phyloP scores from a whole-genome alignment of 2,329 filamentous ascomycete genomes.

The Penicillium corylophilum region DNA sequence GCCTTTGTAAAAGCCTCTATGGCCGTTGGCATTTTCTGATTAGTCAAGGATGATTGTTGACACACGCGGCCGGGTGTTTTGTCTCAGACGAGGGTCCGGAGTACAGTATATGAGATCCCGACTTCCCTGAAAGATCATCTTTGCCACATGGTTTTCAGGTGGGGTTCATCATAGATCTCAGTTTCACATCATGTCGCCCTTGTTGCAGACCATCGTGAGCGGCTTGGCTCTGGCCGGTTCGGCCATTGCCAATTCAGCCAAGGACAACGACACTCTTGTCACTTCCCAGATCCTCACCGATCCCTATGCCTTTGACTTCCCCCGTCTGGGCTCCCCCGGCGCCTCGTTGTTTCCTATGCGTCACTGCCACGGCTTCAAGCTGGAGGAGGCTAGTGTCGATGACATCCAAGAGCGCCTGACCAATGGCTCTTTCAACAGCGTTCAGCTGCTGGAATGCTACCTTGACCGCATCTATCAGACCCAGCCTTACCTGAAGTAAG shows the following conservation, averaged over 20 bases:
- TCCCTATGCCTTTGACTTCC: constrained; percentile 40
- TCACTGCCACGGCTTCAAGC: constrained; percentile 57
- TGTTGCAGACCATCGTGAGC: constrained; percentile 19
- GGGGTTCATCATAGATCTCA: constrained; percentile 8
- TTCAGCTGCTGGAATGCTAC: constrained; percentile 63
- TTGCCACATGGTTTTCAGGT: constrained; percentile 19
- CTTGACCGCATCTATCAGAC: constrained; percentile 61
- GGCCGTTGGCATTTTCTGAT: constrained; percentile 1
- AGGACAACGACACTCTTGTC: constrained; percentile 25
- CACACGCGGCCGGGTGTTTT: background rate
- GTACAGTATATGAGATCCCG: constrained; percentile 13
- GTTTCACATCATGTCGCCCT: constrained; percentile 14
- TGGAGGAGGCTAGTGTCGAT: constrained; percentile 71
- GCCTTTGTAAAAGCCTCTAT: background rate
- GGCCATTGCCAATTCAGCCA: constrained; percentile 10
- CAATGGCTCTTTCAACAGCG: constrained; percentile 56
- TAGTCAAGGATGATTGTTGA: constrained; percentile 4
- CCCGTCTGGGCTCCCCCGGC: constrained; percentile 34
- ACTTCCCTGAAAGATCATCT: constrained; percentile 12
- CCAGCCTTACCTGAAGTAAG: constrained; percentile 62
- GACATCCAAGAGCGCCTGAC: constrained; percentile 61
- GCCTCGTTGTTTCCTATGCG: constrained; percentile 60
- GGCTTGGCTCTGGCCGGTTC: constrained; percentile 23
- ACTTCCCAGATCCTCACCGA: constrained; percentile 35
- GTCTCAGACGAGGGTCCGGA: background rate